Conservation (phyloP, 768 basidiomycete species). For the Tricholoma matsutake region DNA sequence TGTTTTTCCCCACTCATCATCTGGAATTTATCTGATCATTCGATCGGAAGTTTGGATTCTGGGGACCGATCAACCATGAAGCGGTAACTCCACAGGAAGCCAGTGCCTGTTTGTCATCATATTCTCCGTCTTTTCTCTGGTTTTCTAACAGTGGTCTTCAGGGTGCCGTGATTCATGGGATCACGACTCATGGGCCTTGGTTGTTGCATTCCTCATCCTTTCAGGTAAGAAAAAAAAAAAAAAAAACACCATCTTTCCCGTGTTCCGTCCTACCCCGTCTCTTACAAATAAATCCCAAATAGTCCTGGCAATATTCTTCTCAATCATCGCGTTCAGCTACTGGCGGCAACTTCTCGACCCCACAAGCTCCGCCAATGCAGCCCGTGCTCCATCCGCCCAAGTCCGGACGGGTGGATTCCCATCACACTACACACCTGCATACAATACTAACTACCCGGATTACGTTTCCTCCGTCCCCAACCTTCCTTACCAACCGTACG, state of each 20-base stretch:
- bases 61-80: conserved; percentile 40
- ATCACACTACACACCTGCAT: conserved; percentile 59
- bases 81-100: conserved; percentile 39
- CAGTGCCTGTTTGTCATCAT: conserved; percentile 36
- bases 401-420: conserved; percentile 37
- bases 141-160: conserved; percentile 25
- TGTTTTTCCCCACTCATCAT: conserved; percentile 1
- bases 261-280: conserved; percentile 1
- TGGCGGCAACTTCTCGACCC: conserved; percentile 77
- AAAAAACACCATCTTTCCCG: background rate
- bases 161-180: conserved; percentile 63
- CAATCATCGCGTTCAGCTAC: conserved; percentile 64
- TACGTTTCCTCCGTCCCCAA: conserved; percentile 43
- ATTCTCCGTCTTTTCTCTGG: background rate
- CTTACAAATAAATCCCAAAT: background rate
- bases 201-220: conserved; percentile 59
- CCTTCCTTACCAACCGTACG: conserved; percentile 25
- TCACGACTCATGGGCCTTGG: conserved; percentile 65
- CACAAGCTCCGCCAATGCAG: conserved; percentile 47
- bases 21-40: background rate
- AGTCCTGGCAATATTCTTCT: conserved; percentile 64
- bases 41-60: conserved; percentile 47
- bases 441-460: conserved; percentile 58
- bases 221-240: conserved; percentile 57
- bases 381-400: conserved; percentile 43